phyloP scores from a whole-genome alignment of 164 flowering plant species.

The Amborella trichopoda region DNA sequence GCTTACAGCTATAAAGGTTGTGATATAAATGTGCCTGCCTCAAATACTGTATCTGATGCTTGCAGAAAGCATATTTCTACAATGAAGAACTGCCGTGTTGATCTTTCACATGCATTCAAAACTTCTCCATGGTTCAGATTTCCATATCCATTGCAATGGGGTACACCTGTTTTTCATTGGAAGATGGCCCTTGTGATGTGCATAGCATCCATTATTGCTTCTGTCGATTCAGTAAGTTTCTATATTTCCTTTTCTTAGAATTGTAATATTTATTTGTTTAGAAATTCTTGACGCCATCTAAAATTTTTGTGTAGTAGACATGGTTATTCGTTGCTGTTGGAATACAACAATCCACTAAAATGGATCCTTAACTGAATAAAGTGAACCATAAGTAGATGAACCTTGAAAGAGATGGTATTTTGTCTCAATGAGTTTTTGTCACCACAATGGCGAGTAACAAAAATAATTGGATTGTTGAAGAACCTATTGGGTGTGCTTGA shows the following conservation, averaged over 20 bases:
- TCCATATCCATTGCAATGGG: conserved; percentile 99
- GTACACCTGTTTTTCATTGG: conserved; percentile 79
- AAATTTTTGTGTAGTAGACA: no score
- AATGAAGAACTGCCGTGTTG: conserved; percentile 87
- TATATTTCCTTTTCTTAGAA: no score
- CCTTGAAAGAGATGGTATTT: no score
- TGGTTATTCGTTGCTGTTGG: no score
- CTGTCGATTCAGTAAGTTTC: conserved; percentile 88
- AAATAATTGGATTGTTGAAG: no score
- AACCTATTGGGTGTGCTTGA: no score
- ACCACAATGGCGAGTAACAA: no score
- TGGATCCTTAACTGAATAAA: no score
- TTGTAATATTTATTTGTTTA: neutral
- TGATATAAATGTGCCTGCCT: conserved; percentile 65
- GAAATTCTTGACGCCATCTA: no score
- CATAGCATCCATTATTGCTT: conserved; percentile 72
- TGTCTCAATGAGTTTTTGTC: no score
- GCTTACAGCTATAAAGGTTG: conserved; percentile 82
- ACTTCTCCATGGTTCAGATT: conserved; percentile 93
- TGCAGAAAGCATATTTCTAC: conserved; percentile 76
- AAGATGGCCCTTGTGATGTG: conserved; percentile 92
- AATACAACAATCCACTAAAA: no score
- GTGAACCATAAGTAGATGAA: no score
- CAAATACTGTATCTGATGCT: conserved; percentile 70
- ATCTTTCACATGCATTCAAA: conserved; percentile 69